Percentiles rank a stretch among this genome's conserved stretches.
Conservation (phyloP, 306 rosid genomes). For the Chamaecrista fasciculata region DNA sequence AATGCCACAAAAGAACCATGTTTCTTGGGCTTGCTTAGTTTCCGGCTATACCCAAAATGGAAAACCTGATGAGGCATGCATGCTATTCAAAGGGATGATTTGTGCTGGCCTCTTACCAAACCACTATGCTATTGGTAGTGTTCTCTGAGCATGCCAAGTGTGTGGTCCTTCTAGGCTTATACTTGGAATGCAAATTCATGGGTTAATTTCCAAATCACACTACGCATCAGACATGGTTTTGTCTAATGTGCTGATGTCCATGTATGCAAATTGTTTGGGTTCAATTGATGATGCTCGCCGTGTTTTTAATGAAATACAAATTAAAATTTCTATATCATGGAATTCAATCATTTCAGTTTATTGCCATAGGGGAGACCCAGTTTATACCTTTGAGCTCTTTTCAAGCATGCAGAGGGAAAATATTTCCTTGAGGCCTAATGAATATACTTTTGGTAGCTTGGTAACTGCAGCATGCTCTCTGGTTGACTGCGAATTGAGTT, state of each 20-base stretch:
- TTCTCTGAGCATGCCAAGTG: slow-evolving; percentile 75
- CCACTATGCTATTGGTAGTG: slow-evolving; percentile 70
- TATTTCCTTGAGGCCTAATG: slow-evolving; percentile 55
- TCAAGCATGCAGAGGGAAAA: slow-evolving; percentile 58
- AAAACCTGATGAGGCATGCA: slow-evolving; percentile 60
- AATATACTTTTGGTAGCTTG: slow-evolving; percentile 78
- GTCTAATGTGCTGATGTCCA: slow-evolving; percentile 70
- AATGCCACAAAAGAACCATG: slow-evolving; percentile 67
- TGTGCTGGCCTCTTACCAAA: slow-evolving; percentile 50
- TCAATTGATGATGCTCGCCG: slow-evolving; percentile 53
- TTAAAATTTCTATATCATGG: slow-evolving; percentile 65
- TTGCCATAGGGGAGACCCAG: slow-evolving; percentile 62
- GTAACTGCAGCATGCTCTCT: slow-evolving; percentile 57
- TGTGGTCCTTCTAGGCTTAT: slow-evolving; percentile 41
- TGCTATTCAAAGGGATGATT: slow-evolving; percentile 54
- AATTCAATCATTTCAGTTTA: slow-evolving; percentile 80
- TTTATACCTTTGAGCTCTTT: slow-evolving; percentile 59
- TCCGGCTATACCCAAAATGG: slow-evolving; percentile 63
- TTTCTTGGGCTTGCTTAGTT: slow-evolving; percentile 83
- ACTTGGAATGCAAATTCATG: slow-evolving; percentile 76
- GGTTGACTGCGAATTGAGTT: slow-evolving; percentile 43
- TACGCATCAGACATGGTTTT: slow-evolving; percentile 51
- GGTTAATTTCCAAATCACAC: slow-evolving; percentile 51
- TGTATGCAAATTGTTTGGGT: slow-evolving; percentile 66
- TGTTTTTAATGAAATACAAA: slow-evolving; percentile 52